phyloP scores from a whole-genome alignment of 345 rosid genomes.

The Microthlaspi erraticum region DNA sequence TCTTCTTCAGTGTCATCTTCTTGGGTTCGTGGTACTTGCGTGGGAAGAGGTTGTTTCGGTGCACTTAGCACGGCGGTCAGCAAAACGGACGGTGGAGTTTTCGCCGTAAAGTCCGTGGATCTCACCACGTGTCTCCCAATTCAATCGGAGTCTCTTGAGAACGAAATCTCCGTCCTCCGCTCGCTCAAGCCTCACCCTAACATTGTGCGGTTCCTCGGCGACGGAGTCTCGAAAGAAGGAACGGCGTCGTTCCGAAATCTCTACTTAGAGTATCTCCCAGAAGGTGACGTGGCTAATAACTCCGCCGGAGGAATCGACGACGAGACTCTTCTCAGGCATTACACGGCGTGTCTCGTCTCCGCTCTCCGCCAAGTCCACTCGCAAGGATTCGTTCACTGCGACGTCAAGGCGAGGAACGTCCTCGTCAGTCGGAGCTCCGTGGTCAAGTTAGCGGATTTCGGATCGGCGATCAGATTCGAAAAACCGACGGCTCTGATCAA shows the following conservation, averaged over 20 bases:
- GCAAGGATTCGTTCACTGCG: slow-evolving; percentile 73
- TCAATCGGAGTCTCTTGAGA: slow-evolving; percentile 56
- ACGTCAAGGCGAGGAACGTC: slow-evolving; percentile 71
- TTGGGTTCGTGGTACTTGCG: slow-evolving; percentile 60
- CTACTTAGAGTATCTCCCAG: slow-evolving; percentile 62
- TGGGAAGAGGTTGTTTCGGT: slow-evolving; percentile 68
- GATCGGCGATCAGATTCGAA: slow-evolving; percentile 51
- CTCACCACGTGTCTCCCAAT: slow-evolving; percentile 39
- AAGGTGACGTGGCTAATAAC: slow-evolving; percentile 61
- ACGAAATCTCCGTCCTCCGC: slow-evolving; percentile 60
- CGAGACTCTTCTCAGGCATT: slow-evolving; percentile 53
- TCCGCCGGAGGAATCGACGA: slow-evolving; percentile 47
- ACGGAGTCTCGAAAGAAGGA: slow-evolving; percentile 52
- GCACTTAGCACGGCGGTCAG: slow-evolving; percentile 51
- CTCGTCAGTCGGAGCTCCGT: slow-evolving; percentile 51
- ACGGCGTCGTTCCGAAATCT: slow-evolving; percentile 55
- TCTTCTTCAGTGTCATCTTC: slow-evolving; percentile 38
- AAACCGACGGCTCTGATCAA: slow-evolving; percentile 2
- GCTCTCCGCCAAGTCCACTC: slow-evolving; percentile 62
- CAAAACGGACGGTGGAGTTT: slow-evolving; percentile 46
- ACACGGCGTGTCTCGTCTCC: slow-evolving; percentile 60
- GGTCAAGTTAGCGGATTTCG: slow-evolving; percentile 87
- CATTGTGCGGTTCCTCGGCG: slow-evolving; percentile 59
- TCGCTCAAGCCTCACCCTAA: slow-evolving; percentile 56
- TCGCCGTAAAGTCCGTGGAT: slow-evolving; percentile 69